These are phyloP conservation scores for Xylaria curta DNA, from an alignment of 495 filamentous ascomycete genomes.

Conservation along the genomic window DNA sequence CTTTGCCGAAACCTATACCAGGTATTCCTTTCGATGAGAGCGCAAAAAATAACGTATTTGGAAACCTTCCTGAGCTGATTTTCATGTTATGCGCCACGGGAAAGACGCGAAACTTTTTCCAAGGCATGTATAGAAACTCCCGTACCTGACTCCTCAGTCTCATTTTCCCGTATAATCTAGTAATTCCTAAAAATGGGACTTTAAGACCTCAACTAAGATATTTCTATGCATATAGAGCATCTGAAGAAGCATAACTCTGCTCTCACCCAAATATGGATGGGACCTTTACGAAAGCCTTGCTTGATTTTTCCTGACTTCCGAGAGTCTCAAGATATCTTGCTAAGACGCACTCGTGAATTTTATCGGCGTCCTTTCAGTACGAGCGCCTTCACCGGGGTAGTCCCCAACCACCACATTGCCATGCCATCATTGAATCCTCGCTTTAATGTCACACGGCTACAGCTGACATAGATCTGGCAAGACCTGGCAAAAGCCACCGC, in stretches of 20 bases:
- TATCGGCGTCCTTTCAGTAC: constrained; percentile 40
- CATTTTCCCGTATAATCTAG: no score
- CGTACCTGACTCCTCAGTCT: no score
- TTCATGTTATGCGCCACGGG: constrained; percentile 33
- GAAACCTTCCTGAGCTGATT: constrained; percentile 45
- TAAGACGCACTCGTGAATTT: constrained; percentile 49
- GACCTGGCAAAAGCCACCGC: no score
- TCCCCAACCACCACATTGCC: constrained; percentile 42
- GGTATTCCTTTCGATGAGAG: constrained; percentile 49
- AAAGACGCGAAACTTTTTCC: constrained; percentile 22
- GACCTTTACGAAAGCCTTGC: constrained; percentile 43
- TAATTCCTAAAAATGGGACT: no score
- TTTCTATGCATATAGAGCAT: constrained; percentile 15
- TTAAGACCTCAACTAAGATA: no score
- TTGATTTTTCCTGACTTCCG: constrained; percentile 49
- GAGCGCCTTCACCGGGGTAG: constrained; percentile 37
- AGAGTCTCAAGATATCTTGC: constrained; percentile 50
- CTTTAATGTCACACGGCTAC: no score
- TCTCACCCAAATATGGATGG: constrained; percentile 48
- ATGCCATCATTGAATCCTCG: constrained; percentile 34
- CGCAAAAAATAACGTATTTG: constrained; percentile 36
- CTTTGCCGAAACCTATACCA: constrained; percentile 42
- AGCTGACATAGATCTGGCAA: no score
- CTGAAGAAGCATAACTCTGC: constrained; percentile 40
- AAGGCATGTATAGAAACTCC: no score